These are phyloP conservation scores for Wallacemonas rigidus DNA, from an alignment of 208 protist species.

Conservation along the genomic window DNA sequence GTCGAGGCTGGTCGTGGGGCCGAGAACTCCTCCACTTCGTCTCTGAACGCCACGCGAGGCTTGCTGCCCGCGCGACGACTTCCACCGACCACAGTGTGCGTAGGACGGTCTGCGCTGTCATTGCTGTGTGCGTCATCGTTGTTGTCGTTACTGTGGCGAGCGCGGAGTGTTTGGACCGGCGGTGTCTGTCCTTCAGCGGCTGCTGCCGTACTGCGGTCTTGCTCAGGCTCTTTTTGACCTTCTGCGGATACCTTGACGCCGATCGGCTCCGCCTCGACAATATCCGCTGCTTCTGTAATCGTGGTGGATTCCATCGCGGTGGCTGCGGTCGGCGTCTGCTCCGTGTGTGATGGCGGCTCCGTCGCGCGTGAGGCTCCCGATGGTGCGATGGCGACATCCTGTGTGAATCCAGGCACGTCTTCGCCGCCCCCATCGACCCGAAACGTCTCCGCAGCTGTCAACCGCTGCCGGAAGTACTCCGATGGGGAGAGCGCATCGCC, in stretches of 20 bases:
- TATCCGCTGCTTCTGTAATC: too few relatives aligned
- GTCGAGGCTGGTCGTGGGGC: slow-evolving; percentile 1
- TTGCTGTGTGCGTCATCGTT: not conserved
- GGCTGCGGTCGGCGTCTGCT: too few relatives aligned
- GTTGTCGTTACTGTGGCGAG: not conserved
- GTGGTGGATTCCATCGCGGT: too few relatives aligned
- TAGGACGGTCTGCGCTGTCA: too few relatives aligned
- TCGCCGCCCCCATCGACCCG: not conserved
- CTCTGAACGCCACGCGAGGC: not conserved
- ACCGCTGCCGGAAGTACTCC: slow-evolving; percentile 1
- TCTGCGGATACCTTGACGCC: too few relatives aligned
- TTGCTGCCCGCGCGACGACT: not conserved
- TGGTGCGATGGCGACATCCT: not conserved
- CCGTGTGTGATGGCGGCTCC: too few relatives aligned
- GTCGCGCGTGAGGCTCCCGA: too few relatives aligned
- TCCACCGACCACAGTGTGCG: too few relatives aligned
- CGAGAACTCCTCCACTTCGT: slow-evolving; percentile 18
- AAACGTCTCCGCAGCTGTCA: not conserved
- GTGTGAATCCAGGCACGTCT: not conserved
- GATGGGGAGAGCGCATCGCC: not conserved
- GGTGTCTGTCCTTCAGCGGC: not conserved
- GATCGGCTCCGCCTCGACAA: too few relatives aligned
- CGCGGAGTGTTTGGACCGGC: not conserved
- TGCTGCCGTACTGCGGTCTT: not conserved
- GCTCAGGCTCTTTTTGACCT: not conserved